Evolutionary conservation across 495 filamentous ascomycete genomes (phyloP), one percentile per base, ranked within the genome.

Genomic region (Aspergillus nanangensis): DNA sequence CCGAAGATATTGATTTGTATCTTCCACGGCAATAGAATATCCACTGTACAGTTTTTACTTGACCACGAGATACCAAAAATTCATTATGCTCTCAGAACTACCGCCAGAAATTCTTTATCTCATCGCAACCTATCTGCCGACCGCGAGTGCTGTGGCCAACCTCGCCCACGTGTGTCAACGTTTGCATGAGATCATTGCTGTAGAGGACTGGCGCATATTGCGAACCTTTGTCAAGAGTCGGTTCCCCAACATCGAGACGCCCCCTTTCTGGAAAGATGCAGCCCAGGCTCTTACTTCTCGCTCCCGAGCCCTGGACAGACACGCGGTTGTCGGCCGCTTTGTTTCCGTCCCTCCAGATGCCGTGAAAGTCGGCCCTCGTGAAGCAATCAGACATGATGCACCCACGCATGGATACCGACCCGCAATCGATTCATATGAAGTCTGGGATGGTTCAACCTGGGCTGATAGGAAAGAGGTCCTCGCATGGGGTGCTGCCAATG

Each of bases 391-490:
- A 45, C 53, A 29, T 43, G 61, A 66, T 44, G 78, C 73, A 20
- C 82, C 84, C 42, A 87, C 80, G 3, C 73, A 84, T 51, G 81
- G 80, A 5, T 86, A 81, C 53, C 70, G 72, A 21, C 82, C 83
- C 14, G 68, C 76, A 15, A 72, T 87, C 20, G 78, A 84, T 51
- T 78, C 77, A 10, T 81, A 80, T 47, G 79, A 85, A 42, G 57
- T 65, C 4, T 79, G 75, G 70, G 69, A 68, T 46, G 71, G 71
- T 3, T 58, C 61, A 0, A 37, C 48, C 31, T 85, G 81, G 80
- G 60, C 64, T 13, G 69, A 78, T 37, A 62, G 75, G 50, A 71
- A 68, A 32, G 80, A 85, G 46, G 69, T 81, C 0, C 57, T 87
- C 10, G 77, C 74, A 2, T 81, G 80, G 71, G 79, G 81, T 22